Conservation (phyloP, 345 rosid species). For the Sonneratia alba region DNA sequence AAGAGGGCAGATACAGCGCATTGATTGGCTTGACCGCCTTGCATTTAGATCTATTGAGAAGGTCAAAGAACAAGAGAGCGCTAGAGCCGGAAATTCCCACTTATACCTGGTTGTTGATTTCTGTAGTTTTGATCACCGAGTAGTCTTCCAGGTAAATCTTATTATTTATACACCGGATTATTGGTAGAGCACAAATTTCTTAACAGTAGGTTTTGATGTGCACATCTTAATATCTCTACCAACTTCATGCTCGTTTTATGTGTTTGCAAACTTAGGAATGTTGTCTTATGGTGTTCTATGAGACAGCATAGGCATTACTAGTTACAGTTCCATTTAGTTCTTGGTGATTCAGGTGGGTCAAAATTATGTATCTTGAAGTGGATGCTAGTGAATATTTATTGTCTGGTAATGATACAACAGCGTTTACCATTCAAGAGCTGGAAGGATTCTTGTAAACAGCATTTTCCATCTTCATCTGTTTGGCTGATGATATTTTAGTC, state of each 20-base stretch:
- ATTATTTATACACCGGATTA: neutral
- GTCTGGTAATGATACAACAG: neutral
- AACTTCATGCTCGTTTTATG: neutral
- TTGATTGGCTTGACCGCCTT: conserved; percentile 91
- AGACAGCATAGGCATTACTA: neutral
- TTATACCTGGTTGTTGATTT: conserved; percentile 78
- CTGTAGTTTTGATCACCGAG: conserved; percentile 89
- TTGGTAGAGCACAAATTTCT: neutral
- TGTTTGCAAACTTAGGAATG: neutral
- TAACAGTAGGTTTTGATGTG: neutral
- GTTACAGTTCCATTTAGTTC: neutral
- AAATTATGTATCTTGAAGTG: neutral
- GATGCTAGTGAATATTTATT: neutral
- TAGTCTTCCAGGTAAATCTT: conserved; percentile 74
- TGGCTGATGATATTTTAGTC: neutral
- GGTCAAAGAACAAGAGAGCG: conserved; percentile 71
- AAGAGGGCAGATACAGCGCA: conserved; percentile 74
- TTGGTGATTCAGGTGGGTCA: neutral
- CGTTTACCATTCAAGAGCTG: neutral
- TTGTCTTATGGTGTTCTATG: neutral
- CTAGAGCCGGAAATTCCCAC: conserved; percentile 58
- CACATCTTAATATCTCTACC: neutral
- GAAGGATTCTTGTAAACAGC: neutral
- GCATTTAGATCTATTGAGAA: conserved; percentile 73
- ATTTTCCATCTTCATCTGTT: neutral